Evolutionary conservation across 495 filamentous ascomycete species (phyloP).

Genomic region (Xylaria telfairii): DNA sequence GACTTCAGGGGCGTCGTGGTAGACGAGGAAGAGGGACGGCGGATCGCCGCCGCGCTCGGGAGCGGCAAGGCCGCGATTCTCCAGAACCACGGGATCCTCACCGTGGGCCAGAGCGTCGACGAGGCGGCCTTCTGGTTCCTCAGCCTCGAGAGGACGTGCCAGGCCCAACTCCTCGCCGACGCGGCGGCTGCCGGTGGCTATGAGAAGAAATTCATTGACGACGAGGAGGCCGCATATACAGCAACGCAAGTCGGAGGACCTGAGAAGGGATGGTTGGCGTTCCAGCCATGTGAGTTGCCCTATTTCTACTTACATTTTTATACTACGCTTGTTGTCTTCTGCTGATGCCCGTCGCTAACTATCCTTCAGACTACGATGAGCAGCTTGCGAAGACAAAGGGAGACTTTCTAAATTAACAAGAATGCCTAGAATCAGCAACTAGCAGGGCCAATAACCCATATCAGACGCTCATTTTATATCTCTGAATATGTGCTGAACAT

Average conservation of each 20-base stretch:
- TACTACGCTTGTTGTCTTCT: neutral
- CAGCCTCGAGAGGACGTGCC: slow-evolving; percentile 69
- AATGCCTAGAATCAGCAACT: neutral
- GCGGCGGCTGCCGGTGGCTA: slow-evolving; percentile 65
- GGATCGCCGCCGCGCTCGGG: slow-evolving; percentile 66
- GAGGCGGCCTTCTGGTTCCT: slow-evolving; percentile 73
- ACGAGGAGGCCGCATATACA: slow-evolving; percentile 58
- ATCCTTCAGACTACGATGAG: slow-evolving; percentile 52
- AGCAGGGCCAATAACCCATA: neutral
- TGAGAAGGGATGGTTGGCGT: slow-evolving; percentile 56
- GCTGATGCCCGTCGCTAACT: neutral
- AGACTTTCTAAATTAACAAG: slow-evolving; percentile 38
- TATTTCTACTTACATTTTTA: neutral
- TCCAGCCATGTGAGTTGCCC: slow-evolving; percentile 47
- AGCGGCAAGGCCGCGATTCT: slow-evolving; percentile 68
- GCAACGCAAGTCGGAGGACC: slow-evolving; percentile 43
- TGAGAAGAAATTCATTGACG: slow-evolving; percentile 61
- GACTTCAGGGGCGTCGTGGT: slow-evolving; percentile 56
- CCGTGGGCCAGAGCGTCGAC: slow-evolving; percentile 68
- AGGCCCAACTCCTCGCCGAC: slow-evolving; percentile 69
- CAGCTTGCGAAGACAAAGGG: slow-evolving; percentile 54
- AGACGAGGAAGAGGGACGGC: slow-evolving; percentile 64
- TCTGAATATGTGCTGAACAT: too few relatives aligned
- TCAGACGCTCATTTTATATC: too few relatives aligned
- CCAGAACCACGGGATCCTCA: slow-evolving; percentile 72